These are phyloP conservation scores for Candida sonorensis DNA, from an alignment of 805 yeast genomes.

Conservation along the genomic window DNA sequence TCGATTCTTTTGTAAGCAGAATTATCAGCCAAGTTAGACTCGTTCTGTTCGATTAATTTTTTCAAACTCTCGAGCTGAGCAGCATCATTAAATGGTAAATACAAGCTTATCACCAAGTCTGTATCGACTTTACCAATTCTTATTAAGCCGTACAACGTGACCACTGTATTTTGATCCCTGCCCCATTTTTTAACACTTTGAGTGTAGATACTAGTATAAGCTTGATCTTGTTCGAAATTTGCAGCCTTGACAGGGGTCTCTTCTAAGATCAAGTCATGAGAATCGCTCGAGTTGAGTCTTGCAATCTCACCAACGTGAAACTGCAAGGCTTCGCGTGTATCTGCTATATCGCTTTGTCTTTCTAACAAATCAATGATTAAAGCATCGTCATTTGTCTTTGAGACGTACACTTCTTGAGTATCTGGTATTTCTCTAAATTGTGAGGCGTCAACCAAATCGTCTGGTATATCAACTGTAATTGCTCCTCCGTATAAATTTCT, in stretches of 20 bases:
- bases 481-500: constrained; percentile 77
- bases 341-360: constrained; percentile 31
- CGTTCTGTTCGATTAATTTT: constrained; percentile 6
- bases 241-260: constrained; percentile 3
- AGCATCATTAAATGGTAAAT: constrained; percentile 41
- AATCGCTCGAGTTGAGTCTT: constrained; percentile 35
- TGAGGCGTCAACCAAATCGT: constrained; percentile 67
- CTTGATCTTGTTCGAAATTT: constrained; percentile 14
- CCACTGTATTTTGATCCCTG: constrained; percentile 28
- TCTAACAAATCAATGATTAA: constrained; percentile 63
- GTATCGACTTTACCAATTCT: constrained; percentile 46
- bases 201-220: constrained; percentile 29
- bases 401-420: constrained; percentile 83
- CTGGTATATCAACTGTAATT: constrained; percentile 51
- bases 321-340: constrained; percentile 35
- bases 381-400: constrained; percentile 36
- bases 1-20: constrained; percentile 24
- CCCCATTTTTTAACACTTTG: constrained; percentile 52
- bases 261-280: constrained; percentile 5
- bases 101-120: constrained; percentile 55
- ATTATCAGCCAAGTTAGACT: too few species aligned
- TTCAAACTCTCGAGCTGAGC: constrained; percentile 23
- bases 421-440: constrained; percentile 80
- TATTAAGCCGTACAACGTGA: constrained; percentile 50
- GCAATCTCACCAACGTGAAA: constrained; percentile 53